Base-by-base conservation (phyloP, 371 early-diverging fungal genomes). In the Syncephalis fuscata region DNA sequence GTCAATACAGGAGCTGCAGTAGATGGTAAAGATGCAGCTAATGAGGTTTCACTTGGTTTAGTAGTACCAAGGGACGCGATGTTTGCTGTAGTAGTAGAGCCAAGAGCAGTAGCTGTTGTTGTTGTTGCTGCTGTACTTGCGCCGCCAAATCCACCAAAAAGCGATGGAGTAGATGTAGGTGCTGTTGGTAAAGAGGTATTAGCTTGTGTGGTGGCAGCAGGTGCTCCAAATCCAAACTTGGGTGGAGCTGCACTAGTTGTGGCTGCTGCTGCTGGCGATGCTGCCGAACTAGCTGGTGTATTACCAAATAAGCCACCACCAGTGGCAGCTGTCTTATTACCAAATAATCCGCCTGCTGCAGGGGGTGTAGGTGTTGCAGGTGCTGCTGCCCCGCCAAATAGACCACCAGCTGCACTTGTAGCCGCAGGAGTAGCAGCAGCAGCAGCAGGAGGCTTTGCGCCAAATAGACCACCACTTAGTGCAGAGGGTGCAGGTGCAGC, bases 1-100 rank as follows among this genome's bases (percentile, higher is more conserved):
- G 56, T 51, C 11, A 65, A 60, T 2, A 56, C 58, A 39, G 54
- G 49, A 14, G 49, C 48, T 17, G 59, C 47, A 10, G 47, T 48
- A 14, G 53, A 17, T 25, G 59, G 37, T 5, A 60, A 48, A 2
- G 46, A 27, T 19, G 51, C 26, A 19, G 67, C 20, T 16, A 65
- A 38, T 11, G 65, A 39, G 2, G 57, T 32, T 21, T 62, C 19
- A 5, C 57, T 39, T 7, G 62, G 48, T 19, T 59, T 44, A 15
- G 57, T 37, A 2, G 64, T 26, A 15, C 21, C 17, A 37, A 15
- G 2, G 9, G 16, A 16, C 2, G 49, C 26, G 9, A n/a, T n/a
- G n/a, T n/a, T n/a, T n/a, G 25, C 36, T 25, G 42, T 20, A 5
- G 53, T 40, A 9, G 52, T 27, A 5, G 40, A 9, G 16, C 22